Base-by-base conservation (phyloP, 768 basidiomycete species). In the Tulasnella sp. region DNA sequence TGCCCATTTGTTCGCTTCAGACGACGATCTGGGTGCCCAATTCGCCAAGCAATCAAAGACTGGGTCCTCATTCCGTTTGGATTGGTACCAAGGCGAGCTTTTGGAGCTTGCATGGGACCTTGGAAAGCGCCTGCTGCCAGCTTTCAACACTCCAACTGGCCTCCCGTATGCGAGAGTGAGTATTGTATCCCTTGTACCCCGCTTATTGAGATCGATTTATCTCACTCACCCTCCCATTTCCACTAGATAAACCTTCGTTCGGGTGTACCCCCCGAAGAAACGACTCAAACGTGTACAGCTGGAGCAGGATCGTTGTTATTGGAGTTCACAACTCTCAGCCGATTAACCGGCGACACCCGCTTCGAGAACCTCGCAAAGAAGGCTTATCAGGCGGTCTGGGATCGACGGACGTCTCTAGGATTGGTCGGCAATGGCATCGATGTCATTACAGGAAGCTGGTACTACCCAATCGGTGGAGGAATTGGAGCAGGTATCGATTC, bases 401-500 rank as follows among this genome's bases (percentile, higher is more conserved):
- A 97, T 82, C 88, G 94, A 70, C 90, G 90, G 79, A 94, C 94
- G 36, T 87, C 90, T 37, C 89, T 97, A 67, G 91, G 91, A 54
- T 85, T 99, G 68, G 89, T 99, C 8, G 94, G 95, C 17, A 99
- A 99, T 80, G 93, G 83, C 2, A 91, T 99, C 79, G 93, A 94
- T 81, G 90, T 90, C 40, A 86, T 88, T 83, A 91, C 88, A 38
- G 95, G 96, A 76, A 93, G 84, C 42, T 97, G 95, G 95, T 88
- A 87, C 17, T 83, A 85, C 69, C 94, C 95, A 22, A 91, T 94
- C 78, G 83, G 91, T 8, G 90, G 90, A 36, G 88, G 91, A 1
- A 92, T 96, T 39, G 97, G 97, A 34, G 97, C 97, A 7, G 97
- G 97, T 0, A 90, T 97, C 58, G 97, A 99, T 82, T 95, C 93